phyloP scores from a whole-genome alignment of 306 rosid species.

The Glycine latifolia region DNA sequence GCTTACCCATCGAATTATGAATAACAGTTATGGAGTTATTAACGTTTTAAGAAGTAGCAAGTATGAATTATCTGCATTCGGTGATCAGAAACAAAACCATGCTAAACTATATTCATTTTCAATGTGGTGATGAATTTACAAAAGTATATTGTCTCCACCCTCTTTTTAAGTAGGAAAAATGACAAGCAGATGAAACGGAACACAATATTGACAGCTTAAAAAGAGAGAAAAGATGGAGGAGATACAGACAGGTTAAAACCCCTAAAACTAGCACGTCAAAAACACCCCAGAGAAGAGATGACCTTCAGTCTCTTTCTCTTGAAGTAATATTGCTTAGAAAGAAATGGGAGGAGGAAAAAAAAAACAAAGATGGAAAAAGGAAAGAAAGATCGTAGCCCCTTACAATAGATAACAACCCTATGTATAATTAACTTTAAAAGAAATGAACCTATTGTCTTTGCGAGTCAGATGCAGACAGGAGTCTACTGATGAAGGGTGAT shows the following conservation, averaged over 20 bases:
- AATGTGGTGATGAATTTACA: conserved; percentile 52
- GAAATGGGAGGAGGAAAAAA: conserved; percentile 1
- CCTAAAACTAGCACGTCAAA: conserved; percentile 63
- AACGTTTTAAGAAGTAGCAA: background rate
- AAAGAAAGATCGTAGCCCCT: conserved; percentile 15
- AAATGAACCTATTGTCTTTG: conserved; percentile 56
- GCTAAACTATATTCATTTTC: conserved; percentile 32
- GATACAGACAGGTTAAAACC: conserved; percentile 54
- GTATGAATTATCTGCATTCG: background rate
- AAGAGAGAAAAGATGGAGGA: conserved; percentile 21
- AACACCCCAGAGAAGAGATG: conserved; percentile 60
- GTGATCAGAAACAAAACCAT: conserved; percentile 20
- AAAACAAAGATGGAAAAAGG: background rate
- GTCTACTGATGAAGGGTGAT: conserved; percentile 78
- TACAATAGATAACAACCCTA: conserved; percentile 48
- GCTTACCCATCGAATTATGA: background rate
- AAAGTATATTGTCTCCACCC: conserved; percentile 42
- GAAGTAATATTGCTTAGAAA: conserved; percentile 44
- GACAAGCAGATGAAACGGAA: conserved; percentile 26
- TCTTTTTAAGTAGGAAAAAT: conserved; percentile 49
- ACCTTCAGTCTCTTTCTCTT: conserved; percentile 50
- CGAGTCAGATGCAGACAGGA: conserved; percentile 56
- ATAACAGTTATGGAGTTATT: background rate
- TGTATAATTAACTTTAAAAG: conserved; percentile 44
- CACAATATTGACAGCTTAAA: conserved; percentile 20